Base-by-base conservation (phyloP, 1,284 basidiomycete genomes). In the Kalmanozyma brasiliensis region DNA sequence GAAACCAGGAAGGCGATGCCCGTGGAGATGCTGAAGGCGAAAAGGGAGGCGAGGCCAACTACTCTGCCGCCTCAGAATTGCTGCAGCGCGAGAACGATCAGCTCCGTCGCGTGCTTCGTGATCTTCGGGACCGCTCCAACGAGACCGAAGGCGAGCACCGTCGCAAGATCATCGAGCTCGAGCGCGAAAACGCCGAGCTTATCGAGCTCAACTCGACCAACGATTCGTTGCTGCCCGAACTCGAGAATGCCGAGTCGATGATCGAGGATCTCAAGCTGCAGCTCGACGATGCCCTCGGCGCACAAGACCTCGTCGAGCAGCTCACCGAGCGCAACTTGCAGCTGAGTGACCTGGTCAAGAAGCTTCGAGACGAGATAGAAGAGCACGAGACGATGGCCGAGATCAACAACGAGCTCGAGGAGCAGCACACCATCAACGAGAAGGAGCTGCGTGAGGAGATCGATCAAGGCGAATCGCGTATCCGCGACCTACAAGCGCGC, bases 41-140 rank as follows among this genome's bases (percentile, higher is more conserved):
- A 5, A 42, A 32, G 1, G 56, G 44, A 13, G 59, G 55, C 13
- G 51, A 33, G 7, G 60, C 62, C 2, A 43, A 37, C 16, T 36
- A 53, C 13, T 74, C 73, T 23, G 52, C 68, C 8, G 74, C 56
- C 1, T 56, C 67, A 29, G 89, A 95, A 11, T 93, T 97, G 78
- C 87, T 98, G 1, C 93, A 97, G 84, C 96, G 93, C 82, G 94
- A 98, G 81, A 98, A 98, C 72, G 92, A 94, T 76, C 85, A 95
- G 9, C 84, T 98, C 49, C 97, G 96, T 82, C 94, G 97, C 76
- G 95, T 95, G 11, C 85, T 98, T 20, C 64, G 60, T 7, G 64
- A 74, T 20, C 53, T 74, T 36, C 60, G 60, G 29, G 60, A 69
- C 32, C 61, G 61, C 8, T 64, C 65, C 34, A 88, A 90, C 59